Base-by-base conservation (phyloP, 805 yeast genomes). In the Starmerella apis region DNA sequence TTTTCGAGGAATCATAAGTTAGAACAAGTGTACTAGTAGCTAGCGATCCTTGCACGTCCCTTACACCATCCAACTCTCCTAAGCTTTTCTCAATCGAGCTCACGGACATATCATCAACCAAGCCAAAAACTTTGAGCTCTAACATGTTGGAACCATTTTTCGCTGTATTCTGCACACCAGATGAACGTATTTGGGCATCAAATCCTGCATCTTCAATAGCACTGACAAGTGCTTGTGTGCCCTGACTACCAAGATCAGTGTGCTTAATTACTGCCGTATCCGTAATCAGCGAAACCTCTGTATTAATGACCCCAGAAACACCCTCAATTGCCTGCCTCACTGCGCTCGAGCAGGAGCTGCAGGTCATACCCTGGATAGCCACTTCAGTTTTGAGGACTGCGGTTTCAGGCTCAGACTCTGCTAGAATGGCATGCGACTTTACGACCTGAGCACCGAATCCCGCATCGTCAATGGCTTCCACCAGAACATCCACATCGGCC, bases 281-380 rank as follows among this genome's bases (percentile, higher is more conserved):
- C 0, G 95, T 85, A 3, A 85, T 67, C 27, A 86, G 71, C 1
- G 95, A 83, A 1, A 88, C 85, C 2, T 74, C 71, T 0, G 73
- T 85, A 4, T 65, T 60, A 1, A 59, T 43, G 2, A 86, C 83
- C 1, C 83, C 83, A 0, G 68, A 66, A 8, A 77, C 48, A 0
- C 61, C 61, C 48, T 71, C 66, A 24, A 86, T 60, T 0, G 80
- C 80, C 23, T 68, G 65, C 0, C 80, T 76, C 19, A 90, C 77
- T 0, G 92, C 70, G 1, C 81, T 72, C 0, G 83, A 74, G 63
- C 97, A 90, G 1, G 94, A 76, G 1, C 92, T 81, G 62, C 96
- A 90, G 2, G 97, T 88, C 96, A 88, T 90, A 2, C 96, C 96
- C 14, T 68, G 64, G 1, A 82, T 68, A 3, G 63, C 48, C 38